Percentiles rank a stretch among this genome's conserved stretches.
phyloP scores from a whole-genome alignment of 495 filamentous ascomycete species.

The Penicillium lividum region DNA sequence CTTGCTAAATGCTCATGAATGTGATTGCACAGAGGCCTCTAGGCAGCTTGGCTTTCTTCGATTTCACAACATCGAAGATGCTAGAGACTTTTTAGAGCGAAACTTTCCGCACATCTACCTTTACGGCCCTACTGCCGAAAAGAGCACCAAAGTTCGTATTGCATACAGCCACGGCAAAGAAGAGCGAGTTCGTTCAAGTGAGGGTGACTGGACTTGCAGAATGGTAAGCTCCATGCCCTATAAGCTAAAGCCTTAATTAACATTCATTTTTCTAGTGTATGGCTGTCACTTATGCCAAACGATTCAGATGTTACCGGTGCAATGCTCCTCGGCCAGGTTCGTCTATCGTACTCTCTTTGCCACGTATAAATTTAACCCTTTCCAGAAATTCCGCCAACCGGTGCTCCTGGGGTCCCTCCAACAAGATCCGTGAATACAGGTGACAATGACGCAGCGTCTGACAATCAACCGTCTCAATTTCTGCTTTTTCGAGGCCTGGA shows the following conservation, averaged over 20 bases:
- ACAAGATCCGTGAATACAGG: constrained; percentile 61
- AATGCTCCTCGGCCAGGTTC: constrained; percentile 68
- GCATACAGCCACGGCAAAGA: constrained; percentile 60
- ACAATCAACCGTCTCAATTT: constrained; percentile 76
- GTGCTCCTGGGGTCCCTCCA: constrained; percentile 37
- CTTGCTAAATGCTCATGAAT: background rate
- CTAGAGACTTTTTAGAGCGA: constrained; percentile 64
- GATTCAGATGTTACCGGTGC: constrained; percentile 72
- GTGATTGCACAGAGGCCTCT: constrained; percentile 49
- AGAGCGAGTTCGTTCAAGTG: constrained; percentile 52
- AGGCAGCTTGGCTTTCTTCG: constrained; percentile 68
- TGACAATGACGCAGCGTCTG: constrained; percentile 77
- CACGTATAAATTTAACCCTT: constrained; percentile 18
- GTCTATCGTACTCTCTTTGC: constrained; percentile 23
- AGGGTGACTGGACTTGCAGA: constrained; percentile 77
- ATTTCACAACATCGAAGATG: constrained; percentile 59
- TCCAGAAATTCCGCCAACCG: constrained; percentile 24
- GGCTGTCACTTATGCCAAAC: constrained; percentile 69
- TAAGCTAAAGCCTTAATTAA: constrained; percentile 8
- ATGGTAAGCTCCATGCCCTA: constrained; percentile 51
- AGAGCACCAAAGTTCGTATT: constrained; percentile 60
- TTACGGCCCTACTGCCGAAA: constrained; percentile 48
- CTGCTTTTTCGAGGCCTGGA: constrained; percentile 78
- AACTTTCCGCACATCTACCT: constrained; percentile 66
- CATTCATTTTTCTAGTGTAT: constrained; percentile 55